Evolutionary conservation across 345 rosid genomes (phyloP).

Genomic region (Excoecaria cochinchinensis): DNA sequence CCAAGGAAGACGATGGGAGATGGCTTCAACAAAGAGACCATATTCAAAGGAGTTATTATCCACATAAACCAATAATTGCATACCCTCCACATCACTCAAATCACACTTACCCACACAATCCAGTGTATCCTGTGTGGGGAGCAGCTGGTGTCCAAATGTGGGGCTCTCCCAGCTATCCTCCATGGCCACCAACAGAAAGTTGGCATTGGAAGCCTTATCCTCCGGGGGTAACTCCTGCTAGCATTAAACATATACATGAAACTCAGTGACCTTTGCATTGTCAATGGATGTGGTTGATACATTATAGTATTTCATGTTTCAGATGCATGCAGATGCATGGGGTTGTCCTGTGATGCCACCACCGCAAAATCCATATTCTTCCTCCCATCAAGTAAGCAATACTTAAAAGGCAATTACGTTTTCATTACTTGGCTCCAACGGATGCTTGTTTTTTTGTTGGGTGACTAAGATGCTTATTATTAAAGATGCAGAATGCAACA

Average conservation of each 20-base stretch:
- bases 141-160: constrained; percentile 56
- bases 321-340: constrained; percentile 85
- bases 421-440: neutral
- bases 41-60: constrained; percentile 45
- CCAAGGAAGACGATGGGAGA: constrained; percentile 68
- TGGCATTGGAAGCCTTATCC: constrained; percentile 81
- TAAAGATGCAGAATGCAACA: constrained; percentile 43
- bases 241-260: neutral
- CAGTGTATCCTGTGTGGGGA: constrained; percentile 64
- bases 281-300: neutral
- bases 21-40: constrained; percentile 67
- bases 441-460: too few relatives aligned
- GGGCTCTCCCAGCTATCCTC: constrained; percentile 51
- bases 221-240: constrained; percentile 47
- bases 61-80: constrained; percentile 72
- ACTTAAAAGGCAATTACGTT: neutral
- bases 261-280: neutral
- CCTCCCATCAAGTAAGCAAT: constrained; percentile 50
- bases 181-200: constrained; percentile 51
- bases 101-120: constrained; percentile 27
- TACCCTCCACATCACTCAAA: constrained; percentile 57
- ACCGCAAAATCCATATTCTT: constrained; percentile 28
- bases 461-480: neutral
- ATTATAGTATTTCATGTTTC: constrained; percentile 23
- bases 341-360: constrained; percentile 85